A percentile compares a stretch with the other conserved stretches of the same genome.
Evolutionary conservation across 768 basidiomycete genomes (phyloP).

Genomic region (Leccinum incarnatum): DNA sequence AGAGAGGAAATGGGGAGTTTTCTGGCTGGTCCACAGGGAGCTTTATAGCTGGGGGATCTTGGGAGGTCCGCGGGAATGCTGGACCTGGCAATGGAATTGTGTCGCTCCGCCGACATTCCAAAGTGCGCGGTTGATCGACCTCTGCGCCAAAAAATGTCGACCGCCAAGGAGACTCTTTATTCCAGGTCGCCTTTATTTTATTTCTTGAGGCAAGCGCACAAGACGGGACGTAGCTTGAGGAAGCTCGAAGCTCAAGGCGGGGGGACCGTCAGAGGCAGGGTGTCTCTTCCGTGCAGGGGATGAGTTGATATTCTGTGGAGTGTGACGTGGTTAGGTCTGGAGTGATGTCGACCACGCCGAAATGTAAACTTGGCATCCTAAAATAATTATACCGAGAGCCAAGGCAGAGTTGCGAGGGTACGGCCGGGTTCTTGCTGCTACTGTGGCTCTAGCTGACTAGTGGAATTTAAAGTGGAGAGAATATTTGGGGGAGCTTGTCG

Average conservation of each 20-base stretch:
- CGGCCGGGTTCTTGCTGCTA: background rate
- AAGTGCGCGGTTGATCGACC: background rate
- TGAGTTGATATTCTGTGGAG: conserved; percentile 6
- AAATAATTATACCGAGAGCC: background rate
- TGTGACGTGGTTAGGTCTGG: background rate
- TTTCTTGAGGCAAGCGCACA: background rate
- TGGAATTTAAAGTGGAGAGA: too few species aligned
- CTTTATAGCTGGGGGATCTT: conserved; percentile 17
- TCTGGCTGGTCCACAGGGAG: background rate
- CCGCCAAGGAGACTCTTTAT: background rate
- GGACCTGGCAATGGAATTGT: background rate
- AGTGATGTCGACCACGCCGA: background rate
- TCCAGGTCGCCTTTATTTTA: background rate
- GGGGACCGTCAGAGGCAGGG: background rate
- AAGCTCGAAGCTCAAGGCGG: background rate
- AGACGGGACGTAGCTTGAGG: background rate
- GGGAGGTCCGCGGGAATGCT: background rate
- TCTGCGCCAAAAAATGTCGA: background rate
- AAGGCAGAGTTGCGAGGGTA: background rate
- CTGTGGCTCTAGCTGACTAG: too few species aligned
- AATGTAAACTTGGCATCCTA: background rate
- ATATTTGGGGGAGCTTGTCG: background rate
- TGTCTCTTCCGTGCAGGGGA: background rate
- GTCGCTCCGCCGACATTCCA: conserved; percentile 8
- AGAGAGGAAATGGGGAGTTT: background rate